A percentile compares a stretch with the other conserved stretches of the same genome.
phyloP scores from a whole-genome alignment of 1,139 yeast genomes.

The Lodderomyces margitis region DNA sequence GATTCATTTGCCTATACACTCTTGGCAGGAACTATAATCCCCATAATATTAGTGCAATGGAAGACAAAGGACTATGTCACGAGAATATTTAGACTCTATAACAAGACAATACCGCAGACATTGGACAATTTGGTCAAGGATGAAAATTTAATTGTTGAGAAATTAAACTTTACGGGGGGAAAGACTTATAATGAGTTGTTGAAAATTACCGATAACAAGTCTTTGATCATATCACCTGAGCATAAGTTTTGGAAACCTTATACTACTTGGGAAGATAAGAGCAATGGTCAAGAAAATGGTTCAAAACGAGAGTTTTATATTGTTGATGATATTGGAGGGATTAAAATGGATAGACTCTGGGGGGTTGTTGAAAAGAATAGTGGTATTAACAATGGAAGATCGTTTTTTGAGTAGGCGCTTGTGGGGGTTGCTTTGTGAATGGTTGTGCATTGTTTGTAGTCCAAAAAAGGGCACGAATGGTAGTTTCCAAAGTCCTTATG shows the following conservation, averaged over 20 bases:
- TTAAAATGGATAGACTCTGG: slow-evolving; percentile 83
- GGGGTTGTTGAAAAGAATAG: slow-evolving; percentile 69
- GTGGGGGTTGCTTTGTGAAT: too few relatives aligned
- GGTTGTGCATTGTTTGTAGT: too few relatives aligned
- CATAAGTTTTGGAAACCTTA: slow-evolving; percentile 46
- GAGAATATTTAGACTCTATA: slow-evolving; percentile 68
- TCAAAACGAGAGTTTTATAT: slow-evolving; percentile 50
- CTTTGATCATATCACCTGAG: slow-evolving; percentile 37
- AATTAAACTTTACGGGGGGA: slow-evolving; percentile 65
- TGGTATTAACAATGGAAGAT: slow-evolving; percentile 68
- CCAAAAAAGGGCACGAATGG: too few relatives aligned
- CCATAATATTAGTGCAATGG: slow-evolving; percentile 52
- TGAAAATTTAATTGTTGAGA: slow-evolving; percentile 69
- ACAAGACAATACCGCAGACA: slow-evolving; percentile 62
- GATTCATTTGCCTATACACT: slow-evolving; percentile 50
- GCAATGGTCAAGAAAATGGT: slow-evolving; percentile 20
- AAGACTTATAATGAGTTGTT: slow-evolving; percentile 62
- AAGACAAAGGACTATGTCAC: slow-evolving; percentile 69
- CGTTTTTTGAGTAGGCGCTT: slow-evolving; percentile 3
- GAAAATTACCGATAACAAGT: slow-evolving; percentile 41
- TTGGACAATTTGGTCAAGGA: slow-evolving; percentile 57
- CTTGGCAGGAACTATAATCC: slow-evolving; percentile 39
- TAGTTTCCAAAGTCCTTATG: too few relatives aligned
- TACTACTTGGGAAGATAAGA: slow-evolving; percentile 55
- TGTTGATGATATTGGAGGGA: slow-evolving; percentile 74